Percentiles rank a stretch among this genome's conserved stretches.
These are phyloP conservation scores for Populus nigra DNA, from an alignment of 345 rosid genomes.

Conservation along the genomic window DNA sequence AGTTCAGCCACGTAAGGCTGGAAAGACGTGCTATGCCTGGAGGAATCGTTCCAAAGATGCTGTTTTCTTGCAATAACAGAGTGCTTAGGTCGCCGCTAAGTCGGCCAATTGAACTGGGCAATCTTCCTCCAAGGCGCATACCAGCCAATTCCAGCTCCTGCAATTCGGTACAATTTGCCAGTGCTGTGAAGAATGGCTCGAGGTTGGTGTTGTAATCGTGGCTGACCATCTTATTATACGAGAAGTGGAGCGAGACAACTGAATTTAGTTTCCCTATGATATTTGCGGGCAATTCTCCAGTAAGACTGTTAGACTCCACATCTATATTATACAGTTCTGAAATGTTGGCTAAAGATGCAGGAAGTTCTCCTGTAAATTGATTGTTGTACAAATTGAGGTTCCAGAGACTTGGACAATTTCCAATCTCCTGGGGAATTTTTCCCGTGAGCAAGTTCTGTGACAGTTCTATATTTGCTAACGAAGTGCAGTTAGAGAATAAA, in stretches of 20 bases:
- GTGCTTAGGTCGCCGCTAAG: constrained; percentile 14
- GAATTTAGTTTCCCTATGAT: constrained; percentile 27
- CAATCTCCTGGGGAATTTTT: constrained; percentile 46
- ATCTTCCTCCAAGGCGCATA: constrained; percentile 49
- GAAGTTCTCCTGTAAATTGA: constrained; percentile 39
- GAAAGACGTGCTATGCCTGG: constrained; percentile 34
- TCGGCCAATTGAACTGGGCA: constrained; percentile 37
- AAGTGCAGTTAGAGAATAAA: constrained; percentile 48
- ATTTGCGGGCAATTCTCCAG: constrained; percentile 45
- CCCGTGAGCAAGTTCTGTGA: constrained; percentile 43
- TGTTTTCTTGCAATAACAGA: constrained; percentile 41
- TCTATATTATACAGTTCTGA: constrained; percentile 31
- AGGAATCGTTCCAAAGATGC: constrained; percentile 44
- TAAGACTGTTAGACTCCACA: constrained; percentile 41
- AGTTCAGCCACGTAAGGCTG: constrained; percentile 31
- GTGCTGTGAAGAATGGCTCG: constrained; percentile 40
- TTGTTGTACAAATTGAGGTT: constrained; percentile 41
- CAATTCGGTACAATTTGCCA: constrained; percentile 40
- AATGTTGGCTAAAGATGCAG: constrained; percentile 38
- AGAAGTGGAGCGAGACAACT: constrained; percentile 37
- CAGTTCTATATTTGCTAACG: constrained; percentile 38
- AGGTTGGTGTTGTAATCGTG: constrained; percentile 47
- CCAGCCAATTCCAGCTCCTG: constrained; percentile 50
- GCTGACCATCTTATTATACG: constrained; percentile 44
- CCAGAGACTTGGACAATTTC: constrained; percentile 36